These are phyloP conservation scores for Candida sonorensis DNA, from an alignment of 805 yeast genomes.

Conservation along the genomic window DNA sequence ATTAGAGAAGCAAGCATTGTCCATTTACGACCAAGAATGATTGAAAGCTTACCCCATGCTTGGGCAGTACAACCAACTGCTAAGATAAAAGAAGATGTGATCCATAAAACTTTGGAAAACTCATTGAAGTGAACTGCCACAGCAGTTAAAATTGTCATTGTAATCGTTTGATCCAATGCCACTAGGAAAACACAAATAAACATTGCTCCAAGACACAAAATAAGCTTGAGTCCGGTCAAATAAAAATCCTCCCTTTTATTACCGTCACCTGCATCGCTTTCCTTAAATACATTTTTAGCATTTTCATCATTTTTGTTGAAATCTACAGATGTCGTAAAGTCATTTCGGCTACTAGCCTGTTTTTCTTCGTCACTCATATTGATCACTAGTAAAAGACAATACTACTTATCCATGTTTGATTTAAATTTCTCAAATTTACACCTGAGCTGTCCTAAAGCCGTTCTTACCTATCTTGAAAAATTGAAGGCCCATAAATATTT, in stretches of 20 bases:
- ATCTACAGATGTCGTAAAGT: too few relatives aligned
- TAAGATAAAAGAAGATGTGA: constrained; percentile 46
- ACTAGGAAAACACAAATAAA: constrained; percentile 16
- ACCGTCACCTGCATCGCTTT: constrained; percentile 36
- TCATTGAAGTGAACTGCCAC: constrained; percentile 44
- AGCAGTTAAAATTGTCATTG: constrained; percentile 40
- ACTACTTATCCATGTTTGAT: too few relatives aligned
- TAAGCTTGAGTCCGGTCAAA: constrained; percentile 16
- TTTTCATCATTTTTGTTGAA: too few relatives aligned
- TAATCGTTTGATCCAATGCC: constrained; percentile 58
- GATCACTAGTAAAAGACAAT: too few relatives aligned
- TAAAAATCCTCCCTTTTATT: constrained; percentile 24
- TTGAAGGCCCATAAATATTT: too few relatives aligned
- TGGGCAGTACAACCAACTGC: constrained; percentile 48
- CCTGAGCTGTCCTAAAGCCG: too few relatives aligned
- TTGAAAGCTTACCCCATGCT: constrained; percentile 50
- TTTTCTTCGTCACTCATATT: too few relatives aligned
- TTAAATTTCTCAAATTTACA: too few relatives aligned
- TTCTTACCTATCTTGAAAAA: too few relatives aligned
- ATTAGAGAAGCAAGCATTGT: constrained; percentile 41
- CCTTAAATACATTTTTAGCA: constrained; percentile 7
- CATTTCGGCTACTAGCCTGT: too few relatives aligned
- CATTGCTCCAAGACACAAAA: constrained; percentile 9
- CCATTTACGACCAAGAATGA: constrained; percentile 52
- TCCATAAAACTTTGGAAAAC: constrained; percentile 52